Percentiles rank a stretch among this genome's conserved stretches.
phyloP scores from a whole-genome alignment of 305 asterid species.

The Plantago coronopus region DNA sequence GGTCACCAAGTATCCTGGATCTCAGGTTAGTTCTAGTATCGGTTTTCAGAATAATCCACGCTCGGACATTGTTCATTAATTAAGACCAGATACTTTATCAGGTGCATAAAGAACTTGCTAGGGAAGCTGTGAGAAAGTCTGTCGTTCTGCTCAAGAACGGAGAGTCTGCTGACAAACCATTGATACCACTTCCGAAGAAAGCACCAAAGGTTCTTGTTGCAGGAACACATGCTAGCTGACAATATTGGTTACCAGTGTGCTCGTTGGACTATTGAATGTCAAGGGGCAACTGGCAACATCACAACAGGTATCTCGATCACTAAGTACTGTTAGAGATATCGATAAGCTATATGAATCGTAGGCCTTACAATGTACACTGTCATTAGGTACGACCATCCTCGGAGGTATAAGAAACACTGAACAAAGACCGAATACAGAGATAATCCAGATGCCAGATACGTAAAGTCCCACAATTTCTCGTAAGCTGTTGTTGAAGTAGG shows the following conservation, averaged over 20 bases:
- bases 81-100: constrained; percentile 17
- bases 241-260: constrained; percentile 54
- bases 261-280: constrained; percentile 62
- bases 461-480: constrained; percentile 37
- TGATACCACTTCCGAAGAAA: constrained; percentile 48
- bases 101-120: constrained; percentile 50
- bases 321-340: no score
- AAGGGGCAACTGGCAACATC: constrained; percentile 42
- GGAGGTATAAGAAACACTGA: constrained; percentile 36
- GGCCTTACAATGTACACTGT: neutral
- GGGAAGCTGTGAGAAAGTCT: constrained; percentile 61
- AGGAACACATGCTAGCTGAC: constrained; percentile 47
- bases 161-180: constrained; percentile 36
- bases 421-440: constrained; percentile 38
- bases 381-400: constrained; percentile 52
- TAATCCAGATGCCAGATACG: constrained; percentile 32
- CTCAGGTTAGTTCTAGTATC: constrained; percentile 29
- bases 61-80: neutral
- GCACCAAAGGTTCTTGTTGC: constrained; percentile 42
- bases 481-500: constrained; percentile 59
- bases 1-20: no score
- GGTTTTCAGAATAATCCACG: neutral
- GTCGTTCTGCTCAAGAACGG: constrained; percentile 58
- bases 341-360: neutral
- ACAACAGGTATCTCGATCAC: constrained; percentile 39